Evolutionary conservation across 2,329 filamentous ascomycete genomes (phyloP), one percentile per base, ranked within the genome.

Genomic region (Talaromyces sp.): DNA sequence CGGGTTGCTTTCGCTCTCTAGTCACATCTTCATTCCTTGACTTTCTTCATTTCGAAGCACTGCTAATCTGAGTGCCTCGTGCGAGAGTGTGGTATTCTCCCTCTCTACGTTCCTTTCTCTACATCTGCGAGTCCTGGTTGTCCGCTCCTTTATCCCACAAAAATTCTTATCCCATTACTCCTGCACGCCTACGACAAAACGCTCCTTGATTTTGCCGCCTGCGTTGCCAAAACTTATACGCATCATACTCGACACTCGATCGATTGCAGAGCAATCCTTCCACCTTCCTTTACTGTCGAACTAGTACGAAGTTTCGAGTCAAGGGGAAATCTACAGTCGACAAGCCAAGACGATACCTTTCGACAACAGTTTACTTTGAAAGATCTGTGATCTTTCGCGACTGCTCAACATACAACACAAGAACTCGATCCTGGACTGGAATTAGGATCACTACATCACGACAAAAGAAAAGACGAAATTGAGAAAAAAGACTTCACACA

Each of bases 101-200:
- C 35, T 52, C 58, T 57, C 55, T 60, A 36, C 58, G n/a, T 60
- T 62, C 58, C 55, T 58, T 59, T 60, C 55, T 52, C 21, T 60
- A 35, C 43, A 40, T 45, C 35, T 64, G 69, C 63, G 67, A 62
- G 68, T 72, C 70, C 70, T 75, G 69, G 72, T 71, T 70, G 73
- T 71, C 65, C 72, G 68, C 72, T 69, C 66, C 65, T 68, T 72
- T 48, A n/a, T 25, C 40, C 33, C 19, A 68, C 63, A 56, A 31
- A 28, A 64, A 64, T 58, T n/a, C 53, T 65, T 63, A 53, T 59
- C 60, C 61, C 60, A 58, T 61, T 60, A 10, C 48, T 39, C 35
- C 48, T 48, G 45, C 43, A 25, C 10, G 35, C 59, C 61, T 53
- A n/a, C 45, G 57, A 68, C 62, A 41, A 61, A 48, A 39, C 60